Conservation (phyloP, 495 filamentous ascomycete species). For the Podospora tetraspora region DNA sequence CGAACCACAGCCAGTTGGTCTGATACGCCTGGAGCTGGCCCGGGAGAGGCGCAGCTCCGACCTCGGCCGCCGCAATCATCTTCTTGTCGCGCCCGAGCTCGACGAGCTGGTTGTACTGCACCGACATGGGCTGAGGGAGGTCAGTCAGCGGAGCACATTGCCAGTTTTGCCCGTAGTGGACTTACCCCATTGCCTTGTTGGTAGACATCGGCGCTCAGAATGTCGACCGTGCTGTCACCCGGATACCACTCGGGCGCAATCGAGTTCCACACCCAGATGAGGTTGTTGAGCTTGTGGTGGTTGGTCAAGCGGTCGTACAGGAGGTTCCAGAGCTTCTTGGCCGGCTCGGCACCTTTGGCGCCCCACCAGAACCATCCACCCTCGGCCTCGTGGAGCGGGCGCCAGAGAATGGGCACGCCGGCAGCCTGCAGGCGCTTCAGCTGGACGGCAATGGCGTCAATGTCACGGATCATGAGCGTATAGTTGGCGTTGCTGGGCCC, state of each 20-base stretch:
- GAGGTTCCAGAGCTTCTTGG: slow-evolving; percentile 38
- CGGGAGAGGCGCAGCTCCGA: slow-evolving; percentile 42
- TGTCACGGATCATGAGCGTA: slow-evolving; percentile 43
- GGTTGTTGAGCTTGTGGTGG: slow-evolving; percentile 39
- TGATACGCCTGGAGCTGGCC: slow-evolving; percentile 37
- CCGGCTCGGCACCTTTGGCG: slow-evolving; percentile 40
- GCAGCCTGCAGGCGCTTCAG: slow-evolving; percentile 37
- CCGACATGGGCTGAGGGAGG: slow-evolving; percentile 28
- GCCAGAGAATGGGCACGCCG: slow-evolving; percentile 39
- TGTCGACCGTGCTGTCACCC: slow-evolving; percentile 39
- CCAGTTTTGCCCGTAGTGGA: not conserved
- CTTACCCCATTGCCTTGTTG: slow-evolving; percentile 33
- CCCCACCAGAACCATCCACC: slow-evolving; percentile 52
- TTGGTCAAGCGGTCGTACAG: slow-evolving; percentile 41
- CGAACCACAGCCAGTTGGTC: slow-evolving; percentile 45
- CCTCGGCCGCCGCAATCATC: slow-evolving; percentile 43
- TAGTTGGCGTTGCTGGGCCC: slow-evolving; percentile 38
- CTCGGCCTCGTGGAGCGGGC: slow-evolving; percentile 47
- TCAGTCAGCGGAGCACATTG: not conserved
- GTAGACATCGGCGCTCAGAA: slow-evolving; percentile 36
- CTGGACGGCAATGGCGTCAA: slow-evolving; percentile 46
- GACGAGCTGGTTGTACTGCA: slow-evolving; percentile 41
- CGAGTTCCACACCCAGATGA: slow-evolving; percentile 50
- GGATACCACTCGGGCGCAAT: slow-evolving; percentile 43
- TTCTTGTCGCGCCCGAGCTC: slow-evolving; percentile 41